Conservation (phyloP, 345 rosid genomes). For the Pugionium dolabratum region DNA sequence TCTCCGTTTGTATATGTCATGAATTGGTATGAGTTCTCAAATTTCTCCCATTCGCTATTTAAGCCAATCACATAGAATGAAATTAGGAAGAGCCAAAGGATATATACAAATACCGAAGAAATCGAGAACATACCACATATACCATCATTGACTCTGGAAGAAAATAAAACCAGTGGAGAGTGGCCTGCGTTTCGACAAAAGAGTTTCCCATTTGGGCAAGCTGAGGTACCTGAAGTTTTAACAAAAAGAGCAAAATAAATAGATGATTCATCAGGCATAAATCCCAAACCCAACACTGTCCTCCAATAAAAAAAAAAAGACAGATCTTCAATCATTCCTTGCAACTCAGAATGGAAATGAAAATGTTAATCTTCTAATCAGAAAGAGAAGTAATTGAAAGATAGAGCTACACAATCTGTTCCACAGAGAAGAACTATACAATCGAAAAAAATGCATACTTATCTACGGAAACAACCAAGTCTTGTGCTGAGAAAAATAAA, state of each 20-base stretch:
- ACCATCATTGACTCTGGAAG: constrained; percentile 96
- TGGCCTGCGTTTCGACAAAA: constrained; percentile 85
- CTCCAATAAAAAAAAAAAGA: too few species aligned
- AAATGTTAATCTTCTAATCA: too few species aligned
- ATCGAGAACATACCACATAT: constrained; percentile 88
- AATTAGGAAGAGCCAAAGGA: not conserved
- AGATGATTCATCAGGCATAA: too few species aligned
- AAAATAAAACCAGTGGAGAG: constrained; percentile 55
- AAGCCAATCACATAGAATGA: constrained; percentile 4
- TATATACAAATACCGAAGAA: not conserved
- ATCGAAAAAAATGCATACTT: too few species aligned
- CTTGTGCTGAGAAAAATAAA: too few species aligned
- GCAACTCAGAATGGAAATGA: too few species aligned
- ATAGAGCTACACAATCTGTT: too few species aligned
- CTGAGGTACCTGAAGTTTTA: constrained; percentile 72
- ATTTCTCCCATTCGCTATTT: constrained; percentile 82
- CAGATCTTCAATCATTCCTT: too few species aligned
- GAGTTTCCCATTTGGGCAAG: constrained; percentile 84
- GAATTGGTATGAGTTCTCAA: constrained; percentile 59
- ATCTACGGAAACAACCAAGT: too few species aligned
- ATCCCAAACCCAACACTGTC: too few species aligned
- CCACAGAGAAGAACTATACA: too few species aligned
- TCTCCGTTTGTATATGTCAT: constrained; percentile 86
- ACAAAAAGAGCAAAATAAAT: constrained; percentile 4
- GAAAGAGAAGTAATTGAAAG: too few species aligned